phyloP scores from a whole-genome alignment of 805 yeast genomes.

The Candida hispaniensis region DNA sequence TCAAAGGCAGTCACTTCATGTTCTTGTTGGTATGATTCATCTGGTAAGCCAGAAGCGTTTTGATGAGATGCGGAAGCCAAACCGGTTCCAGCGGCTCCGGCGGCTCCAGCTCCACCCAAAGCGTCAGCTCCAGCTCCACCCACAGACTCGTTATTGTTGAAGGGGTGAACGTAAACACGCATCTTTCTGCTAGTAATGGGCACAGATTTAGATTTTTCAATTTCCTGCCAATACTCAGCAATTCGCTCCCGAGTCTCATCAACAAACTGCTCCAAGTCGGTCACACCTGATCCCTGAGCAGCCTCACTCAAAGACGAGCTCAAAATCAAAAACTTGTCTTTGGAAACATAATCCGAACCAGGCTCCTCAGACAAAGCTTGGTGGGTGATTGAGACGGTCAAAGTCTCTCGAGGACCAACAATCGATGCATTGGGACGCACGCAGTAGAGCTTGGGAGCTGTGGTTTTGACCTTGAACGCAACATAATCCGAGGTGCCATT shows the following conservation, averaged over 20 bases:
- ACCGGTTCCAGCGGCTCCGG: constrained; percentile 20
- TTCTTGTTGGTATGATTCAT: too few relatives aligned
- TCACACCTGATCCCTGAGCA: constrained; percentile 7
- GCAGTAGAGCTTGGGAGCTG: constrained; percentile 91
- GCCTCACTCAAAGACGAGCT: constrained; percentile 44
- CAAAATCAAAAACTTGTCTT: constrained; percentile 86
- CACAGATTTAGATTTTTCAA: constrained; percentile 23
- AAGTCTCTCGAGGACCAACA: constrained; percentile 59
- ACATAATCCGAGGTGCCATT: constrained; percentile 51
- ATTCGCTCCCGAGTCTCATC: constrained; percentile 13
- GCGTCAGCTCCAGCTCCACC: constrained; percentile 35
- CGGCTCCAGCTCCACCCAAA: constrained; percentile 20
- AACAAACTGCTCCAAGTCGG: constrained; percentile 4
- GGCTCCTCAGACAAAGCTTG: constrained; percentile 77
- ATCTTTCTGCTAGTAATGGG: constrained; percentile 50
- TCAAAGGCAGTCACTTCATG: too few relatives aligned
- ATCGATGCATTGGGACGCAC: constrained; percentile 91
- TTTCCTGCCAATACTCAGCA: constrained; percentile 16
- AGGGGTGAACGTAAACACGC: constrained; percentile 35
- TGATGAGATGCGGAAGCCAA: too few relatives aligned
- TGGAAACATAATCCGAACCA: constrained; percentile 60
- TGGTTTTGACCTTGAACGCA: constrained; percentile 95
- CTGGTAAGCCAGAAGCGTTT: too few relatives aligned
- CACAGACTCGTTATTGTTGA: constrained; percentile 14
- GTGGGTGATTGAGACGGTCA: constrained; percentile 67